Conservation (phyloP, 2,329 filamentous ascomycete genomes). For the Ascochyta koolunga region DNA sequence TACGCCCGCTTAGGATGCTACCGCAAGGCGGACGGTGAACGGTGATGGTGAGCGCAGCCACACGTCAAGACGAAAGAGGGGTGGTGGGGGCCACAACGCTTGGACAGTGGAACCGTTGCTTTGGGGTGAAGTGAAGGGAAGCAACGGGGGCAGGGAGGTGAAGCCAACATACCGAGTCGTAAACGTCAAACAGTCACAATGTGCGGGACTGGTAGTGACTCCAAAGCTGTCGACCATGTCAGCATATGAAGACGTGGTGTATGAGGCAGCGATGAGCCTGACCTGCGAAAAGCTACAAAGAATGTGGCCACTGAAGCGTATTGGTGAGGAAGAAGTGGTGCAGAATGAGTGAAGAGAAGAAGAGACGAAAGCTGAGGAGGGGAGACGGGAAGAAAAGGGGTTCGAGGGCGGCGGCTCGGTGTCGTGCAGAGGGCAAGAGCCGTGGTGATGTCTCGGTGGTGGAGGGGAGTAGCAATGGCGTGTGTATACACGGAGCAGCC, state of each 20-base stretch:
- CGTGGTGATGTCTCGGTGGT: slow-evolving; percentile 23
- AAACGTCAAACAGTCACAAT: slow-evolving; percentile 51
- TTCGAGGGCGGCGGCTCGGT: slow-evolving; percentile 28
- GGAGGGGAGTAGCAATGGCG: slow-evolving; percentile 20
- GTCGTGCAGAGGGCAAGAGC: slow-evolving; percentile 39
- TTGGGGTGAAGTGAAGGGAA: slow-evolving; percentile 15
- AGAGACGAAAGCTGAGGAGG: slow-evolving; percentile 24
- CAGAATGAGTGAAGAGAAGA: slow-evolving; percentile 39
- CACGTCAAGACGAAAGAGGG: slow-evolving; percentile 1
- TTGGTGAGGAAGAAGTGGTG: slow-evolving; percentile 49
- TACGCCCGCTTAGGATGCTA: neutral
- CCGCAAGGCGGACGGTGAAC: slow-evolving; percentile 13
- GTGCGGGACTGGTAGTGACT: slow-evolving; percentile 48
- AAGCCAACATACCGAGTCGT: slow-evolving; percentile 44
- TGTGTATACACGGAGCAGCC: slow-evolving; percentile 25
- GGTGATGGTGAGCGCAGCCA: slow-evolving; percentile 29
- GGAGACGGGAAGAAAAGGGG: slow-evolving; percentile 25
- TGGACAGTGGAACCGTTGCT: neutral
- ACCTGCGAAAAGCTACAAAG: slow-evolving; percentile 53
- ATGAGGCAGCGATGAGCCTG: slow-evolving; percentile 17
- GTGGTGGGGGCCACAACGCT: slow-evolving; percentile 2
- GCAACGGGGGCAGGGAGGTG: slow-evolving; percentile 4
- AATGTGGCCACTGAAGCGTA: slow-evolving; percentile 53
- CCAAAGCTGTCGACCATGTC: slow-evolving; percentile 44
- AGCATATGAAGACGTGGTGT: slow-evolving; percentile 14